A percentile compares a stretch with the other conserved stretches of the same genome.
Evolutionary conservation across 192 early-diverging fungal species (phyloP).

Genomic region (Coemansia sp.): DNA sequence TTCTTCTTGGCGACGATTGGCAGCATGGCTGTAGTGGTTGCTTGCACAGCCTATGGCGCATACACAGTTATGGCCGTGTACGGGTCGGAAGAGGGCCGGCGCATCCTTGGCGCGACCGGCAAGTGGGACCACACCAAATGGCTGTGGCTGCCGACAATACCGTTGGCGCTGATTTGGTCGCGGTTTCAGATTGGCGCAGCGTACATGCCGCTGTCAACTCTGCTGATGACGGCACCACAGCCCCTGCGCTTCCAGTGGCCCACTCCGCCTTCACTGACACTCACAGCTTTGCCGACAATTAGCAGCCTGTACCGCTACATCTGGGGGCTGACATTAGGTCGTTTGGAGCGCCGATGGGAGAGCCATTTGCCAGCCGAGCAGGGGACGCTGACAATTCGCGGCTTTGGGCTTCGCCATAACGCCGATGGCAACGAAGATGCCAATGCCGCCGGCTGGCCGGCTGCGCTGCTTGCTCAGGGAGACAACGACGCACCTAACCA

Average conservation of each 20-base stretch:
- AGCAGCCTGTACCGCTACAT: slow-evolving; percentile 59
- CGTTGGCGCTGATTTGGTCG: slow-evolving; percentile 63
- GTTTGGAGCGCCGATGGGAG: slow-evolving; percentile 61
- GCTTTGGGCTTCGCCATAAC: slow-evolving; percentile 16
- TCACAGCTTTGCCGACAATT: slow-evolving; percentile 63
- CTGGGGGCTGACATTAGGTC: slow-evolving; percentile 58
- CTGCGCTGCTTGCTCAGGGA: not conserved
- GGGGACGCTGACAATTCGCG: slow-evolving; percentile 22
- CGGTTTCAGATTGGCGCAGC: slow-evolving; percentile 59
- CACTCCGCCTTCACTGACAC: slow-evolving; percentile 60
- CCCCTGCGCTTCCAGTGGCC: slow-evolving; percentile 61
- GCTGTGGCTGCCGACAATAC: slow-evolving; percentile 61
- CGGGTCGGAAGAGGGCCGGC: slow-evolving; percentile 62
- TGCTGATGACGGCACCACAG: slow-evolving; percentile 59
- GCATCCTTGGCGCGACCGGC: slow-evolving; percentile 56
- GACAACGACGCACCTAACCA: slow-evolving; percentile 13
- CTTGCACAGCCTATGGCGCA: slow-evolving; percentile 68
- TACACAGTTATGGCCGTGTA: slow-evolving; percentile 67
- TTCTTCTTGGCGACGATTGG: slow-evolving; percentile 62
- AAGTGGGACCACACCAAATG: slow-evolving; percentile 65
- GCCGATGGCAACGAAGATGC: not conserved
- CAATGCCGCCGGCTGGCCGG: not conserved
- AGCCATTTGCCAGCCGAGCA: slow-evolving; percentile 35
- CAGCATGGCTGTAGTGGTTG: slow-evolving; percentile 62
- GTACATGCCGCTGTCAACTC: slow-evolving; percentile 63